Conservation (phyloP, 306 rosid genomes). For the Lablab purpureus region DNA sequence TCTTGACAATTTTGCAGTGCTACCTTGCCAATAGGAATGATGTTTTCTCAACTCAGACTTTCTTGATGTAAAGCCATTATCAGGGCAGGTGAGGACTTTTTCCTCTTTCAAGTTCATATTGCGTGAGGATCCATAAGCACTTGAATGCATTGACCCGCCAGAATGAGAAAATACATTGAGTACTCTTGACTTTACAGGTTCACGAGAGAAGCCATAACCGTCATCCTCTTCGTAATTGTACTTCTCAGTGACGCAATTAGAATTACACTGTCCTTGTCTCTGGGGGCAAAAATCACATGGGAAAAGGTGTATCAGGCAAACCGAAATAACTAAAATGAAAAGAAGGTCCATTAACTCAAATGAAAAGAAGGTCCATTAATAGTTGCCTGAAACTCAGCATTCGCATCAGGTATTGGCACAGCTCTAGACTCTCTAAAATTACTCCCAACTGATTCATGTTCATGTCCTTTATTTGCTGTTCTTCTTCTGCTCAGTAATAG, state of each 20-base stretch:
- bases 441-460: conserved; percentile 49
- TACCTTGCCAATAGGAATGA: conserved; percentile 50
- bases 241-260: conserved; percentile 61
- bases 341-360: conserved; percentile 26
- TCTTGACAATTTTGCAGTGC: conserved; percentile 57
- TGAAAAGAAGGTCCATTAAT: conserved; percentile 28
- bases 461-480: conserved; percentile 56
- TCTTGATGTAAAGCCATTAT: conserved; percentile 40
- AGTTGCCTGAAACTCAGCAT: conserved; percentile 62
- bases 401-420: conserved; percentile 61
- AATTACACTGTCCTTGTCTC: conserved; percentile 53
- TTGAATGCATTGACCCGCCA: conserved; percentile 60
- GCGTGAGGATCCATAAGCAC: conserved; percentile 60
- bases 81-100: conserved; percentile 41
- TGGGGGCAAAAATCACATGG: conserved; percentile 18
- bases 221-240: conserved; percentile 59
- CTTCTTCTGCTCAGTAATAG: conserved; percentile 57
- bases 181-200: conserved; percentile 54
- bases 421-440: conserved; percentile 55
- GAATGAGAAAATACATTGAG: conserved; percentile 53
- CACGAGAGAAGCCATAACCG: conserved; percentile 60
- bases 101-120: conserved; percentile 54
- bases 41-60: conserved; percentile 60
- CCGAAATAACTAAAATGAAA: conserved; percentile 22
- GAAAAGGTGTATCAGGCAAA: conserved; percentile 34